These are phyloP conservation scores for Lolium rigidum DNA, from an alignment of 176 grass and related monocot species.

Conservation along the genomic window DNA sequence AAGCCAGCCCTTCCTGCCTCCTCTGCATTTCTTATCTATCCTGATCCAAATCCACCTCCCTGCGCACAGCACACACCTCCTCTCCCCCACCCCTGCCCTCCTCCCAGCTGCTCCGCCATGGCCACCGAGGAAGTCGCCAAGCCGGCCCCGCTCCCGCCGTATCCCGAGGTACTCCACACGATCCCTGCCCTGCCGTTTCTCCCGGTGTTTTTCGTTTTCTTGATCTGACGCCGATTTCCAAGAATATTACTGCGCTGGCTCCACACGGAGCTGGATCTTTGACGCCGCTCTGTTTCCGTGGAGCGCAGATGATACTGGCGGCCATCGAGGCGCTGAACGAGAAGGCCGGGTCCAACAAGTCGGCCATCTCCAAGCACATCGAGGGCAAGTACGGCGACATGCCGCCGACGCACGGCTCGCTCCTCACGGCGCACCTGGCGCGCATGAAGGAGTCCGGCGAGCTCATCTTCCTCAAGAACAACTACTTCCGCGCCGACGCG, in stretches of 20 bases:
- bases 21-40: conserved; percentile 63
- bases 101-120: conserved; percentile 48
- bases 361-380: conserved; percentile 84
- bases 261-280: not conserved
- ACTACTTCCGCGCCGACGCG: conserved; percentile 63
- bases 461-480: conserved; percentile 79
- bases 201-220: not conserved
- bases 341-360: conserved; percentile 79
- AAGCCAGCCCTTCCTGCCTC: conserved; percentile 18
- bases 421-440: conserved; percentile 86
- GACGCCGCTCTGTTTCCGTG: not conserved
- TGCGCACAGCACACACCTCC: conserved; percentile 22
- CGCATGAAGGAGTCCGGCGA: conserved; percentile 93
- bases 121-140: conserved; percentile 62
- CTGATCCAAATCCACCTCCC: conserved; percentile 53
- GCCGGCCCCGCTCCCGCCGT: conserved; percentile 59
- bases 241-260: no score
- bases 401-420: conserved; percentile 65
- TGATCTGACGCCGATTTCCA: not conserved
- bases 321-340: conserved; percentile 67
- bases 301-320: conserved; percentile 74
- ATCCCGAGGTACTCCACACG: conserved; percentile 66
- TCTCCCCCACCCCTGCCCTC: not conserved
- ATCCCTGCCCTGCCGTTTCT: not conserved
- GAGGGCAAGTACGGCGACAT: conserved; percentile 70